phyloP scores from a whole-genome alignment of 306 rosid genomes.

The Glycine soja region DNA sequence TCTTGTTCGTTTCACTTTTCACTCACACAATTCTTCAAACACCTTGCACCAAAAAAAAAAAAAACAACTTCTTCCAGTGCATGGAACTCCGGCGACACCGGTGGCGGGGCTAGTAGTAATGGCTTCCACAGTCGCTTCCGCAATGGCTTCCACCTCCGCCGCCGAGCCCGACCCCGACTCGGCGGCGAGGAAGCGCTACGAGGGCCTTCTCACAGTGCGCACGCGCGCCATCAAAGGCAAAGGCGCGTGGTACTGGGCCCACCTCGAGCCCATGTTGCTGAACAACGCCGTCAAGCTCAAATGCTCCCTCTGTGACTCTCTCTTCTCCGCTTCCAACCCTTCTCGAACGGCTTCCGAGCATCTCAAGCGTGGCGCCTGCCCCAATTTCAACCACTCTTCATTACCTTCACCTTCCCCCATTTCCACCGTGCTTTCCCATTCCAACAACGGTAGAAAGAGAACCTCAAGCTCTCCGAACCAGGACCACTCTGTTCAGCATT shows the following conservation, averaged over 20 bases:
- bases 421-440: conserved; percentile 32
- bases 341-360: conserved; percentile 91
- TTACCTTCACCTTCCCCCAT: conserved; percentile 68
- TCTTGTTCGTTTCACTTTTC: not conserved
- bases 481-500: conserved; percentile 63
- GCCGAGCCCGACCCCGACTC: conserved; percentile 51
- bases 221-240: conserved; percentile 82
- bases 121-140: too few relatives aligned
- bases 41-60: not conserved
- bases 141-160: conserved; percentile 65
- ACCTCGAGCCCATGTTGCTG: conserved; percentile 74
- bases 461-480: conserved; percentile 50
- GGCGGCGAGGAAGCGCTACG: conserved; percentile 73
- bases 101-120: not conserved
- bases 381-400: conserved; percentile 65
- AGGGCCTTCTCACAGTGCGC: conserved; percentile 70
- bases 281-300: conserved; percentile 75
- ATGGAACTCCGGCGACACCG: conserved; percentile 23
- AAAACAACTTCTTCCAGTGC: too few relatives aligned
- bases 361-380: conserved; percentile 81
- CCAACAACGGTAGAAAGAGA: conserved; percentile 65
- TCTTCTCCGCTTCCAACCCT: conserved; percentile 88
- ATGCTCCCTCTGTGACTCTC: conserved; percentile 75
- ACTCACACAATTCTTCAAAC: conserved; percentile 34
- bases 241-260: conserved; percentile 97